A percentile compares a stretch with the other conserved stretches of the same genome.
These are phyloP conservation scores for Malassezia caprae DNA, from an alignment of 1,284 basidiomycete genomes.

Conservation along the genomic window DNA sequence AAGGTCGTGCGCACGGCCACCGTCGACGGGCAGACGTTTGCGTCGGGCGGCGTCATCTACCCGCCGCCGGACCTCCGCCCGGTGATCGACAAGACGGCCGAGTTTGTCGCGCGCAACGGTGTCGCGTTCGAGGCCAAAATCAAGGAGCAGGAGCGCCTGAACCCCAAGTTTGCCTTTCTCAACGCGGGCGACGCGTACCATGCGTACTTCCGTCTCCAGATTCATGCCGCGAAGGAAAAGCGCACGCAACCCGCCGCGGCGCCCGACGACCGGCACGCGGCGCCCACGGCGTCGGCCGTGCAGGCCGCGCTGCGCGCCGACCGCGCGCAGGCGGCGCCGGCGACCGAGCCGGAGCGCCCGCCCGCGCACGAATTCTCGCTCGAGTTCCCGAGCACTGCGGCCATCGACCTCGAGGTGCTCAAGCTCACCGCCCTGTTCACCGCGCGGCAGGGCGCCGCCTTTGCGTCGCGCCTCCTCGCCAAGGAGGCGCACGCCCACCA, in stretches of 20 bases:
- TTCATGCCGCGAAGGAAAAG: slow-evolving; percentile 12
- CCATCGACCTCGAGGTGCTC: slow-evolving; percentile 63
- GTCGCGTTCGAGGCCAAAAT: slow-evolving; percentile 43
- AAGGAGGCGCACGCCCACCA: slow-evolving; percentile 90
- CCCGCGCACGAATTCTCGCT: slow-evolving; percentile 72
- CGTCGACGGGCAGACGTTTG: slow-evolving; percentile 29
- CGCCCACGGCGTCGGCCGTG: slow-evolving; percentile 6
- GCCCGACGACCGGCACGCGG: not conserved
- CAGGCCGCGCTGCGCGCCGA: slow-evolving; percentile 25
- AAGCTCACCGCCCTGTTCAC: slow-evolving; percentile 84
- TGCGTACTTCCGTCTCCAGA: slow-evolving; percentile 38
- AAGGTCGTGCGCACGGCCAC: slow-evolving; percentile 10
- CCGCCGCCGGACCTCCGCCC: slow-evolving; percentile 55
- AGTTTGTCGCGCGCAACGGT: slow-evolving; percentile 62
- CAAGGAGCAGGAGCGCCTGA: slow-evolving; percentile 30
- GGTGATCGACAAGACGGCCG: slow-evolving; percentile 90
- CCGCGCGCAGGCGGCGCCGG: slow-evolving; percentile 47
- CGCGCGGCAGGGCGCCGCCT: slow-evolving; percentile 76
- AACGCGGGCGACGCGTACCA: slow-evolving; percentile 39
- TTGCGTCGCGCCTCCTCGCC: slow-evolving; percentile 73
- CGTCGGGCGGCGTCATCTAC: slow-evolving; percentile 42
- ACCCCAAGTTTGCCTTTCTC: slow-evolving; percentile 42
- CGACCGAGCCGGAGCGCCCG: slow-evolving; percentile 59
- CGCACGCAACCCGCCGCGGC: not conserved
- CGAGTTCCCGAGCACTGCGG: slow-evolving; percentile 77